A percentile compares a stretch with the other conserved stretches of the same genome.
Evolutionary conservation across 805 yeast species (phyloP).

Genomic region (Tetrapisispora pingtungensis): DNA sequence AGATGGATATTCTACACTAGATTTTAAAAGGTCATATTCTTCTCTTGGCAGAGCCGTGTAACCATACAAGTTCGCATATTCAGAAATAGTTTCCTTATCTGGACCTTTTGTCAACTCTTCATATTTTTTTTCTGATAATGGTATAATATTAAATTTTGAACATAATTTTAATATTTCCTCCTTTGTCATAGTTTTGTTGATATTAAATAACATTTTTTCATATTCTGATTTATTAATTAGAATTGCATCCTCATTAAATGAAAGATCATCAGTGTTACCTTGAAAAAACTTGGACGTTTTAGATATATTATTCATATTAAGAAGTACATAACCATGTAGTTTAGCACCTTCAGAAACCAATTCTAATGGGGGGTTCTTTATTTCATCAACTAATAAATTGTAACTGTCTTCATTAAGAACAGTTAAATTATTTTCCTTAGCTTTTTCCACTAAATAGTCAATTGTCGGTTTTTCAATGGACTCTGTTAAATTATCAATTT

Average conservation of each 20-base stretch:
- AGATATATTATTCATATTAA: not conserved
- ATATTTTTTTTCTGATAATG: constrained; percentile 10
- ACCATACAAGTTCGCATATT: constrained; percentile 16
- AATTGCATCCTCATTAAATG: not conserved
- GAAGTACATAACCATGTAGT: constrained; percentile 5
- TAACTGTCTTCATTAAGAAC: constrained; percentile 11
- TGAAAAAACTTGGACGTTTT: not conserved
- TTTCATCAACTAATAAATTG: constrained; percentile 5
- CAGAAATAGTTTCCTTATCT: constrained; percentile 6
- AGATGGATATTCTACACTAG: constrained; percentile 5
- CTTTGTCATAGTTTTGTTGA: not conserved
- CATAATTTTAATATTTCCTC: constrained; percentile 11
- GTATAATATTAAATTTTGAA: constrained; percentile 9
- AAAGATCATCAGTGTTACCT: not conserved
- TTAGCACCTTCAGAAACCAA: constrained; percentile 8
- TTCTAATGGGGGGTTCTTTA: constrained; percentile 11
- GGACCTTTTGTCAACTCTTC: constrained; percentile 7
- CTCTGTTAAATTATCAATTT: constrained; percentile 16
- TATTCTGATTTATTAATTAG: constrained; percentile 6
- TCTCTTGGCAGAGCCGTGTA: constrained; percentile 10
- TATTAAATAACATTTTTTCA: constrained; percentile 4
- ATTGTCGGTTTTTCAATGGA: constrained; percentile 16
- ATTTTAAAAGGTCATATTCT: constrained; percentile 3
- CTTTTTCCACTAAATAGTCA: constrained; percentile 14
- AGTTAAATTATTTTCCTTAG: constrained; percentile 9